phyloP scores from a whole-genome alignment of 108 stramenopile genomes.

The Halocafeteria seosinensis region DNA sequence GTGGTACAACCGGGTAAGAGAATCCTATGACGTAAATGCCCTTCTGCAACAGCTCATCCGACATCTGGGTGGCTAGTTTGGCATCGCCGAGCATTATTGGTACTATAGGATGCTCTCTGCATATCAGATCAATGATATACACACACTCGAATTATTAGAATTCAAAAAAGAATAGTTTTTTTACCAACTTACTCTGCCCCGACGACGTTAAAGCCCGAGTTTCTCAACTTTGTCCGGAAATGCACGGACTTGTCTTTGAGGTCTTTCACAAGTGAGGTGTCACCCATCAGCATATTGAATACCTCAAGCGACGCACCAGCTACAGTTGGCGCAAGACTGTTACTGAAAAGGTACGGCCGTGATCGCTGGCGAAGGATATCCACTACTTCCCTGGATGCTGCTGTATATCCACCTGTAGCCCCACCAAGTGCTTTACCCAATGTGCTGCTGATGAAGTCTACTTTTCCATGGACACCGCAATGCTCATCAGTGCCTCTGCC shows the following conservation, averaged over 20 bases:
- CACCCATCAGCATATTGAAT: conserved; percentile 14
- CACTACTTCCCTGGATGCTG: conserved; percentile 9
- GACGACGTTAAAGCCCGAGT: conserved; percentile 14
- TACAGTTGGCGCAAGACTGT: conserved; percentile 20
- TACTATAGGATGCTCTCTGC: conserved; percentile 14
- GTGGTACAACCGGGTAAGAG: conserved; percentile 21
- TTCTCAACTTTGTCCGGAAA: conserved; percentile 9
- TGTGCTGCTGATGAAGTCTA: conserved; percentile 27
- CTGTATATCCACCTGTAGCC: conserved; percentile 28
- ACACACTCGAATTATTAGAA: background rate
- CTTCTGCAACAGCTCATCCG: conserved; percentile 14
- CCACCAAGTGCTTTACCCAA: conserved; percentile 31
- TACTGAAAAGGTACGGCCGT: conserved; percentile 27
- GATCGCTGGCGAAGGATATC: conserved; percentile 19
- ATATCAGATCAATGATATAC: background rate
- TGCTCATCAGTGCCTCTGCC: conserved; percentile 22
- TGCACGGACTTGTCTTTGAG: conserved; percentile 7
- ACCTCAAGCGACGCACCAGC: conserved; percentile 20
- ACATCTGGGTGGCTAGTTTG: conserved; percentile 16
- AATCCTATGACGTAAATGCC: conserved; percentile 26
- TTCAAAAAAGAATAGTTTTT: background rate
- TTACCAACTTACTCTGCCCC: background rate
- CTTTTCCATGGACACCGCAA: conserved; percentile 15
- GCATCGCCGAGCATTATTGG: conserved; percentile 31
- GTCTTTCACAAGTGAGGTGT: conserved; percentile 7